These are phyloP conservation scores for Solanum chiquidenum DNA, from an alignment of 257 asterid species.

Conservation along the genomic window DNA sequence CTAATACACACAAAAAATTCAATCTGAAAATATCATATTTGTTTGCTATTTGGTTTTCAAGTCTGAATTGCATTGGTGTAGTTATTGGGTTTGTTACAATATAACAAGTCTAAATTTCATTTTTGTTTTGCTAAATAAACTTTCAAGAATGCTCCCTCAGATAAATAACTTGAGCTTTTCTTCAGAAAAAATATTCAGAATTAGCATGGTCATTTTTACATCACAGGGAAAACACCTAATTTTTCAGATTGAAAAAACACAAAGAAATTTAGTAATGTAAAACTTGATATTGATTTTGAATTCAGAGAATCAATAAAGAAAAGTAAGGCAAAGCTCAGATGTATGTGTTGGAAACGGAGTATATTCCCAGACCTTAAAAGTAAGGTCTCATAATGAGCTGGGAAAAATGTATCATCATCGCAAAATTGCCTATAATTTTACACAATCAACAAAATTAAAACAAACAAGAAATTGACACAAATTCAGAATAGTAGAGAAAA, in stretches of 20 bases:
- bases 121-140: neutral
- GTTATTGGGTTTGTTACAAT: neutral
- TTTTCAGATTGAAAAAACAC: neutral
- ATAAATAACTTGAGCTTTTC: neutral
- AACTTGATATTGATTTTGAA: neutral
- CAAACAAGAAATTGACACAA: neutral
- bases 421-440: neutral
- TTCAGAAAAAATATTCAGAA: slow-evolving; percentile 6
- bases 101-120: neutral
- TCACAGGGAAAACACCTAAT: slow-evolving; percentile 7
- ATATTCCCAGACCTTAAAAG: slow-evolving; percentile 18
- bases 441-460: neutral
- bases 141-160: neutral
- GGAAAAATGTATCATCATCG: slow-evolving; percentile 39
- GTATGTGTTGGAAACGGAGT: slow-evolving; percentile 13
- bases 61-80: too few species aligned
- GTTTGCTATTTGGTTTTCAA: too few species aligned
- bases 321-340: slow-evolving; percentile 4
- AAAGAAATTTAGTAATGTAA: neutral
- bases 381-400: slow-evolving; percentile 57
- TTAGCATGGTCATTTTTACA: slow-evolving; percentile 15
- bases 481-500: too few species aligned
- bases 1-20: too few species aligned
- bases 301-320: neutral
- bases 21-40: too few species aligned